Evolutionary conservation across 2,329 filamentous ascomycete species (phyloP), one percentile per base, ranked within the genome.

Genomic region (Acrocalymma vagum): DNA sequence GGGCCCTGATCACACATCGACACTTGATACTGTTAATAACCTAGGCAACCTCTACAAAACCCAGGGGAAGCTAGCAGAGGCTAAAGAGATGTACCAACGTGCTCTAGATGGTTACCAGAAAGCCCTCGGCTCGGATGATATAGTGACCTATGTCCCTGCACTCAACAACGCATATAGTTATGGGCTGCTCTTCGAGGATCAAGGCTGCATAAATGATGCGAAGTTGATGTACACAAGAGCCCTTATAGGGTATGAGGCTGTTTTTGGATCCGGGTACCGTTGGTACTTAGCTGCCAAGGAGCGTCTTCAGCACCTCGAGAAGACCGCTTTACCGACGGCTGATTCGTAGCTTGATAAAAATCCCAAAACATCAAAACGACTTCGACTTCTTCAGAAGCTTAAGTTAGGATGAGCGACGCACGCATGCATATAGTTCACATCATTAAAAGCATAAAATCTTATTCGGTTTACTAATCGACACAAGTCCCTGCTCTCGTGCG

Each of bases 151-250:
- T 50, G 21, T 31, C 8, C 15, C 9, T 5, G 16, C 26, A 26
- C 10, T 42, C 20, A 18, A 24, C 20, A 18, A 24, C 16, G 16
- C 26, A 10, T 53, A 49, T 26, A 36, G 27, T 22, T 53, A 58
- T 48, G 31, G 33, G 11, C 4, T n/a, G 26, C 30, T 43, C 35
- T 42, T 36, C 26, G 9, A 8, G 9, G 14, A 30, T 16, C 29
- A 29, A 35, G 38, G 41, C 15, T 38, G 26, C 32, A 37, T 40
- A 24, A 30, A 9, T 26, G 39, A 38, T 4, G 27, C 51, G 28
- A 51, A 60, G 38, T 15, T 40, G 35, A 52, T 55, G 49, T 53
- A 53, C 37, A 16, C 26, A 22, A 44, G 40, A 24, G 53, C 51
- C 40, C 47, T 56, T 35, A 23, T 30, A 51, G 51, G 53, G 9